Percentiles rank a stretch among this genome's conserved stretches.
These are phyloP conservation scores for Borovskyia barvae DNA, from an alignment of 208 protist species.

Conservation along the genomic window DNA sequence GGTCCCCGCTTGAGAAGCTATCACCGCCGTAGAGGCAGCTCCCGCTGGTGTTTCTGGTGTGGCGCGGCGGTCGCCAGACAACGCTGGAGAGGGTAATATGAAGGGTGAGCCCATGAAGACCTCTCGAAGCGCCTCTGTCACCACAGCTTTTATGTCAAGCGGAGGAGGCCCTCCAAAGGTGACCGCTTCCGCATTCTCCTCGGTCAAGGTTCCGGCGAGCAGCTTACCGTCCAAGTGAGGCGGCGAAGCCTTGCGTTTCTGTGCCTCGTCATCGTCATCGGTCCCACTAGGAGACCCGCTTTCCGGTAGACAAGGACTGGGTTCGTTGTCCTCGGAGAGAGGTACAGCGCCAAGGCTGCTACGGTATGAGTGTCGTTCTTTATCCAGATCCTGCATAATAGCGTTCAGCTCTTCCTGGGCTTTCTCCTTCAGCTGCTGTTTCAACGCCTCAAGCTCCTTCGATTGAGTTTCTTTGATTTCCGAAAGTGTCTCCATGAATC, in stretches of 20 bases:
- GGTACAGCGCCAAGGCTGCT: not conserved
- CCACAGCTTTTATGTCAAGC: conserved; percentile 47
- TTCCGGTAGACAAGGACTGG: conserved; percentile 1
- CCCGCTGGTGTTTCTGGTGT: conserved; percentile 9
- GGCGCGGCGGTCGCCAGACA: conserved; percentile 2
- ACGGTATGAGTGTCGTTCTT: conserved; percentile 22
- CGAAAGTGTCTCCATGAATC: conserved; percentile 23
- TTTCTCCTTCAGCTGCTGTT: conserved; percentile 38
- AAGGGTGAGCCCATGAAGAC: conserved; percentile 66
- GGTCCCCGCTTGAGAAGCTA: not conserved
- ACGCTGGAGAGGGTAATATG: conserved; percentile 41
- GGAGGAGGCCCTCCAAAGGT: conserved; percentile 2
- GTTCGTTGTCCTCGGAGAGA: conserved; percentile 8
- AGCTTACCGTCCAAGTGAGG: conserved; percentile 25
- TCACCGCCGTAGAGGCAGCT: not conserved
- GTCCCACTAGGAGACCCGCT: conserved; percentile 28
- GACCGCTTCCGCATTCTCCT: not conserved
- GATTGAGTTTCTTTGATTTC: conserved; percentile 23
- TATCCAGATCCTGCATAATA: conserved; percentile 40
- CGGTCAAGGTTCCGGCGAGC: conserved; percentile 1
- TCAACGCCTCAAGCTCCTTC: conserved; percentile 43
- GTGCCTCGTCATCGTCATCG: conserved; percentile 17
- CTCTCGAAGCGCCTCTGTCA: conserved; percentile 66
- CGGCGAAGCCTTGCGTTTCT: conserved; percentile 14
- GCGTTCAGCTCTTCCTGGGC: conserved; percentile 56